These are phyloP conservation scores for Backusella liffmaniae DNA, from an alignment of 192 early-diverging fungal species.

Conservation along the genomic window DNA sequence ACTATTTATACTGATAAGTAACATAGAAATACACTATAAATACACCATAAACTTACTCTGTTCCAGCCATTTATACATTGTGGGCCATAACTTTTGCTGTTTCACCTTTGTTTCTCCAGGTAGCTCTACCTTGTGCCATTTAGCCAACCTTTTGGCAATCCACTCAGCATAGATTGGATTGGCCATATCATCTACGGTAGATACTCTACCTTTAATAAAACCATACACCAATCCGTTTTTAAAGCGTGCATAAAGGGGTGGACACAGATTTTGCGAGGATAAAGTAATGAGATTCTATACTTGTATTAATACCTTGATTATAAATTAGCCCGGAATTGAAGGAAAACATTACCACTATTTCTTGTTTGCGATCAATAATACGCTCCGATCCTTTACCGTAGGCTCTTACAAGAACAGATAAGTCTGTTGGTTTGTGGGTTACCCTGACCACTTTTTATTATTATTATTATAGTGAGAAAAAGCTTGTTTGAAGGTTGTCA, in stretches of 20 bases:
- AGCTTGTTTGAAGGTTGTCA: neutral
- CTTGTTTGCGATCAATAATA: conserved; percentile 85
- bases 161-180: conserved; percentile 67
- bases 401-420: conserved; percentile 77
- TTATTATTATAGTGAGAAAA: neutral
- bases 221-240: conserved; percentile 91
- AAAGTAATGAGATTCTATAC: conserved; percentile 76
- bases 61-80: conserved; percentile 71
- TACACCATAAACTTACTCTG: conserved; percentile 40
- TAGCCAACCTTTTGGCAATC: conserved; percentile 73
- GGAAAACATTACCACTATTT: conserved; percentile 65
- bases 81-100: conserved; percentile 63
- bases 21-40: conserved; percentile 1
- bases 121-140: conserved; percentile 78
- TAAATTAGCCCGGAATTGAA: too few species aligned
- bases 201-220: conserved; percentile 73
- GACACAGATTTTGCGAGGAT: conserved; percentile 65
- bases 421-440: conserved; percentile 52
- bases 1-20: conserved; percentile 40
- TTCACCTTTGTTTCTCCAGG: conserved; percentile 31
- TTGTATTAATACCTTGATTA: too few species aligned
- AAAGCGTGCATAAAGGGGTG: conserved; percentile 82
- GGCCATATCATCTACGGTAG: conserved; percentile 73
- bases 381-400: conserved; percentile 86
- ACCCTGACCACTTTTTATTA: conserved; percentile 60